A percentile compares a stretch with the other conserved stretches of the same genome.
Conservation (phyloP, 768 basidiomycete species). For the Suillus clintonianus region DNA sequence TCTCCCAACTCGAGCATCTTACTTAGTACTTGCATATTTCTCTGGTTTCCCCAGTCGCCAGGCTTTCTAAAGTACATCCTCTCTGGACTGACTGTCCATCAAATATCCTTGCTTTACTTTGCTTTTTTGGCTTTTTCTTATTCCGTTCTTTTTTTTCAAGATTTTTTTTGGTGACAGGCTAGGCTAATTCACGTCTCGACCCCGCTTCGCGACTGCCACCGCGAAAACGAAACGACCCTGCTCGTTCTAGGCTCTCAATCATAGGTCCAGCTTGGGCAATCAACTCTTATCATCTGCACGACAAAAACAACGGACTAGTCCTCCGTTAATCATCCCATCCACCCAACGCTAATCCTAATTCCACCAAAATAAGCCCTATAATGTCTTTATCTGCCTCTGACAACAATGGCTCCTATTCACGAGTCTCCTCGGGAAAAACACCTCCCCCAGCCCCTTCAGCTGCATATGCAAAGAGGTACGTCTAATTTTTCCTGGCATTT, state of each 20-base stretch:
- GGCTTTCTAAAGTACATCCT: slow-evolving; percentile 32
- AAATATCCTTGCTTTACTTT: slow-evolving; percentile 30
- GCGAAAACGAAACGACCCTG: slow-evolving; percentile 25
- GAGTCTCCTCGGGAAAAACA: slow-evolving; percentile 84
- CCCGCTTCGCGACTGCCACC: slow-evolving; percentile 22
- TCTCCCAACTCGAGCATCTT: slow-evolving; percentile 38
- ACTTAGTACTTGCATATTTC: slow-evolving; percentile 39
- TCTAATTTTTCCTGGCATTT: slow-evolving; percentile 14
- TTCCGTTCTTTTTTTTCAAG: slow-evolving; percentile 18
- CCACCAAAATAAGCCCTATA: slow-evolving; percentile 59
- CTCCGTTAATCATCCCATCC: slow-evolving; percentile 38
- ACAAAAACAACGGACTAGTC: slow-evolving; percentile 29
- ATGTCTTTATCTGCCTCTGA: slow-evolving; percentile 91
- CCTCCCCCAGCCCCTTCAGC: slow-evolving; percentile 90
- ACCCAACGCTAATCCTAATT: slow-evolving; percentile 78
- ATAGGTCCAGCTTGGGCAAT: slow-evolving; percentile 16
- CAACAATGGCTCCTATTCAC: slow-evolving; percentile 79
- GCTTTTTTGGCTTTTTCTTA: slow-evolving; percentile 15
- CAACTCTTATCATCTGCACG: slow-evolving; percentile 26
- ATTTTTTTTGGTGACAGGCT: slow-evolving; percentile 13
- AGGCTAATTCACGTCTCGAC: slow-evolving; percentile 35
- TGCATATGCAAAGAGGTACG: slow-evolving; percentile 84
- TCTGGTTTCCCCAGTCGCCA: slow-evolving; percentile 34
- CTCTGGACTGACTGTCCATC: slow-evolving; percentile 31
- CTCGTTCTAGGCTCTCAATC: slow-evolving; percentile 18